Evolutionary conservation across 768 basidiomycete genomes (phyloP).

Genomic region (Russula virescens): DNA sequence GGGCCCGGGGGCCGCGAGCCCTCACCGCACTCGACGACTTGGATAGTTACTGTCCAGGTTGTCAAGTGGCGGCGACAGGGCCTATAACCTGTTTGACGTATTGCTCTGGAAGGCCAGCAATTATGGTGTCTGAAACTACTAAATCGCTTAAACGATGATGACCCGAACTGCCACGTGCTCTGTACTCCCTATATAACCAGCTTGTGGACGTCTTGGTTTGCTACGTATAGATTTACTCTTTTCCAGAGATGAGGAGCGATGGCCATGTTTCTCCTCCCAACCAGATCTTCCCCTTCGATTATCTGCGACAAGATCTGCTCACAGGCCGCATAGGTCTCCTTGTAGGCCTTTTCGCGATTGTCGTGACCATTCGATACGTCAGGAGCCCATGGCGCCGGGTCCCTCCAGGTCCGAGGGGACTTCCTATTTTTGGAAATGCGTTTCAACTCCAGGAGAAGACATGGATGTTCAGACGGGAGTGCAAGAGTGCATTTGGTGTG

Average conservation of each 20-base stretch:
- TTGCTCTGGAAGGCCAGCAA: too few species aligned
- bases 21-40: too few species aligned
- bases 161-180: too few species aligned
- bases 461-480: not conserved
- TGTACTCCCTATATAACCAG: too few species aligned
- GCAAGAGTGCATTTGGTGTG: not conserved
- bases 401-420: conserved; percentile 6
- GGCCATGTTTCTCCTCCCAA: not conserved
- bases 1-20: too few species aligned
- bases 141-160: too few species aligned
- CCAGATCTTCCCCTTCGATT: not conserved
- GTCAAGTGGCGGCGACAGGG: too few species aligned
- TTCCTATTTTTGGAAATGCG: conserved; percentile 3
- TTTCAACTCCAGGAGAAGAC: not conserved
- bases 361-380: not conserved
- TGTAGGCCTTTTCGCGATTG: not conserved
- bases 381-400: conserved; percentile 8
- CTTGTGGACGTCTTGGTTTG: not conserved
- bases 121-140: too few species aligned
- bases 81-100: too few species aligned
- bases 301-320: not conserved
- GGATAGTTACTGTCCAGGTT: too few species aligned
- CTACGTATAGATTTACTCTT: too few species aligned
- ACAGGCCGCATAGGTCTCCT: not conserved
- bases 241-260: not conserved